Evolutionary conservation across 148 eudicot genomes (phyloP).

Genomic region (Silene latifolia): DNA sequence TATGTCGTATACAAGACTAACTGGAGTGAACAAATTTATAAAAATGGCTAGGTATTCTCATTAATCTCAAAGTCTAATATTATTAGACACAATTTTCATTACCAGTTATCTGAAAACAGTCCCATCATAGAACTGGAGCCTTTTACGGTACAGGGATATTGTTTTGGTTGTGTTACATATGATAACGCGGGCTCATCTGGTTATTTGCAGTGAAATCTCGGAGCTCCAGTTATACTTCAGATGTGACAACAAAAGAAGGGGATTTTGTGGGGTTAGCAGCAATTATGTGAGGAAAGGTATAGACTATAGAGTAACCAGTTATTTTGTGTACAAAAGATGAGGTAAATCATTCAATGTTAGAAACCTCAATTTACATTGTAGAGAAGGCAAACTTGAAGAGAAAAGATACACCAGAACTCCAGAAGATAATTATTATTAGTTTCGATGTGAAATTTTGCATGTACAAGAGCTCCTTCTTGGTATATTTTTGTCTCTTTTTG

Average conservation of each 20-base stretch:
- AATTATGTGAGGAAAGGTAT: conserved; percentile 43
- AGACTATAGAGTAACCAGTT: not conserved
- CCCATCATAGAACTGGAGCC: not conserved
- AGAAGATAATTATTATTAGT: not conserved
- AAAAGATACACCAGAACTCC: conserved; percentile 14
- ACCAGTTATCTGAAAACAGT: not conserved
- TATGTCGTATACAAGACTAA: not conserved
- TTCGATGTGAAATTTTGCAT: conserved; percentile 11
- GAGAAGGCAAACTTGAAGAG: conserved; percentile 18
- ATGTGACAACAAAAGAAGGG: conserved; percentile 50
- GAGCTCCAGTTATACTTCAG: conserved; percentile 37
- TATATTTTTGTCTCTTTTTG: too few species aligned
- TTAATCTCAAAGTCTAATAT: not conserved
- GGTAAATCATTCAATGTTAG: conserved; percentile 8
- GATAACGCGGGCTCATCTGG: not conserved
- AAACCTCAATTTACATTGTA: conserved; percentile 14
- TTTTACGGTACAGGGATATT: not conserved
- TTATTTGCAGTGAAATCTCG: conserved; percentile 64
- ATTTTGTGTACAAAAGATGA: conserved; percentile 26
- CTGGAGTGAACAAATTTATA: not conserved
- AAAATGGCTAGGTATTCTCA: not conserved
- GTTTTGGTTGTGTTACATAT: not conserved
- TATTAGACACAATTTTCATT: not conserved
- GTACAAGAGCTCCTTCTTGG: too few species aligned
- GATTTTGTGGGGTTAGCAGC: conserved; percentile 75